Base-by-base conservation (phyloP, 2,329 filamentous ascomycete species). In the Neodidymelliopsis sp. region DNA sequence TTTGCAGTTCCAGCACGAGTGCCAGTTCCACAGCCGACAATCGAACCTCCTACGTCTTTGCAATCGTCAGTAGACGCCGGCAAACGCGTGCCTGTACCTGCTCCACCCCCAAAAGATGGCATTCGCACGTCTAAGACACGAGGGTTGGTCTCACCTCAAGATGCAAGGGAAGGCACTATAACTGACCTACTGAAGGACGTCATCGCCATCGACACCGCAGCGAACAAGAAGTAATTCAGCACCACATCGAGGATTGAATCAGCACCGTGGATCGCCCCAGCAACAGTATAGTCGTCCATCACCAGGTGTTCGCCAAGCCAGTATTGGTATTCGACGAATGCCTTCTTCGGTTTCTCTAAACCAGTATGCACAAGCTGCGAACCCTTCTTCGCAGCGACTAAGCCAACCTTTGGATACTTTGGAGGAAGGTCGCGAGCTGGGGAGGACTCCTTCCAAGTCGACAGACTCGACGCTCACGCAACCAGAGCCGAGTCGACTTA, bases 41-140 rank as follows among this genome's bases (percentile, higher is more conserved):
- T 62, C 20, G 67, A 70, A 28, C 69, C 69, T 6, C 69, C 70
- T 2, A 71, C 68, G 0, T 70, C 67, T 40, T 47, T 72, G 30
- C 60, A 70, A 40, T 72, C 69, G 12, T 71, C 70, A 22, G 61
- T 72, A 34, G 69, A 73, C 41, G 69, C 68, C 15, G 67, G 66
- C 27, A 55, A 56, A 20, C 61, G 63, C 27, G 65, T 72, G 13
- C 65, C 68, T 20, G 56, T 54, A 28, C 65, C 66, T 38, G 52
- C 38, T 50, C 7, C 29, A 4, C 28, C 13, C 20, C 34, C 60
- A 23, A 57, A 54, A 49, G 43, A 60, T 51, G 56, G 37, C 36
- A 53, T 55, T 23, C 57, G 60, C 15, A 54, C 59, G 23, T 55
- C 55, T 13, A 49, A 57, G 23, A 52, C 46, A 29, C 59, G 57